Percentiles rank a stretch among this genome's conserved stretches.
phyloP scores from a whole-genome alignment of 164 flowering plant genomes.

The Chimonanthus praecox region DNA sequence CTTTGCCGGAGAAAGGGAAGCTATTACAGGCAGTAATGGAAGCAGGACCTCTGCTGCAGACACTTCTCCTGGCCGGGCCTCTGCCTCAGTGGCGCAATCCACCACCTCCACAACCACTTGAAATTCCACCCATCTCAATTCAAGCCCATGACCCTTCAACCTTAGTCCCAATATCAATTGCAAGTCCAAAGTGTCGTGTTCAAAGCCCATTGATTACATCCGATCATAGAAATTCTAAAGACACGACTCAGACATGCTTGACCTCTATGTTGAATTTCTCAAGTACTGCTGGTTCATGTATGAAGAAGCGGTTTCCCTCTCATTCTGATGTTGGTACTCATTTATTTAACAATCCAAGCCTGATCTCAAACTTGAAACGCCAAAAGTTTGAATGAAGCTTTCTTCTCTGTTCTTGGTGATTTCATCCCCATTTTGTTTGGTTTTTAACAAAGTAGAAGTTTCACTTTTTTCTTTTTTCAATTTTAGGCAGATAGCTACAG shows the following conservation, averaged over 20 bases:
- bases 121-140: conserved; percentile 43
- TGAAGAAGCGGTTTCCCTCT: conserved; percentile 10
- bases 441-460: too few relatives aligned
- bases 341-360: conserved; percentile 10
- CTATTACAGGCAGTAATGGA: conserved; percentile 66
- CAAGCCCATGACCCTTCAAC: conserved; percentile 19
- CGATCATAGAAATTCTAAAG: conserved; percentile 19
- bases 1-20: conserved; percentile 65
- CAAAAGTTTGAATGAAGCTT: conserved; percentile 31
- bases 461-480: not conserved
- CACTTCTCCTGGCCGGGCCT: conserved; percentile 69
- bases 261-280: conserved; percentile 33
- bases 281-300: conserved; percentile 16
- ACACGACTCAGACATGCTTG: conserved; percentile 28
- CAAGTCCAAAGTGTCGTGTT: not conserved
- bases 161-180: conserved; percentile 10
- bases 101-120: conserved; percentile 41
- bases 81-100: conserved; percentile 76
- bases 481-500: not conserved
- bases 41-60: conserved; percentile 74
- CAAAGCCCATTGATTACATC: conserved; percentile 13
- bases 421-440: not conserved
- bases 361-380: conserved; percentile 29
- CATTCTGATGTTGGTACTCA: conserved; percentile 14
- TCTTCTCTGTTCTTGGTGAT: not conserved